phyloP scores from a whole-genome alignment of 2,329 filamentous ascomycete species.

The Cryphonectria carpinicola region DNA sequence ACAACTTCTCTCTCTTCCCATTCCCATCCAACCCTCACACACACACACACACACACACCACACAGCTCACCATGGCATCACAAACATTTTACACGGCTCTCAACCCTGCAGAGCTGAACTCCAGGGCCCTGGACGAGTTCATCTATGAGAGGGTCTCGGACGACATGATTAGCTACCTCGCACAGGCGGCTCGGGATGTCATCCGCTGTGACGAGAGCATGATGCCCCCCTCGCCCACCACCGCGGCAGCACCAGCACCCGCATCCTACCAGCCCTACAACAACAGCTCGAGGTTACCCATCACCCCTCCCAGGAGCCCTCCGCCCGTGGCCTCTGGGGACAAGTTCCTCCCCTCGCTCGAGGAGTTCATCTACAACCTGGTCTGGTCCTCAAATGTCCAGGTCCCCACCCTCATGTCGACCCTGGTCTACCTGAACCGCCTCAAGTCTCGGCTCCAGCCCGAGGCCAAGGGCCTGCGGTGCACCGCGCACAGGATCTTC shows the following conservation, averaged over 20 bases:
- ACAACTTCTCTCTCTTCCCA: conserved; percentile 23
- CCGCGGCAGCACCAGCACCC: conserved; percentile 30
- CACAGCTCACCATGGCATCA: conserved; percentile 48
- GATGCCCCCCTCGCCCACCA: conserved; percentile 50
- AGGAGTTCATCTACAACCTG: conserved; percentile 89
- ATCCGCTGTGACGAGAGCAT: conserved; percentile 75
- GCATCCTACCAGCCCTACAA: conserved; percentile 27
- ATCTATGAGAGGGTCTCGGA: conserved; percentile 75
- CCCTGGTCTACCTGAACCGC: conserved; percentile 87
- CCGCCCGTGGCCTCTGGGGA: conserved; percentile 52
- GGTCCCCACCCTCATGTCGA: conserved; percentile 96
- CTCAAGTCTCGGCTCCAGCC: conserved; percentile 85
- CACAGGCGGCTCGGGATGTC: conserved; percentile 73
- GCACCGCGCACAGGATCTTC: conserved; percentile 97
- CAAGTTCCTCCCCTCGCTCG: conserved; percentile 73
- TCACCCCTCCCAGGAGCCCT: conserved; percentile 56
- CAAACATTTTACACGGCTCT: conserved; percentile 42
- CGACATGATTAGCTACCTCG: conserved; percentile 79
- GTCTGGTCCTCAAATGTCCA: conserved; percentile 94
- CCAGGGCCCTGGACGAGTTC: conserved; percentile 77
- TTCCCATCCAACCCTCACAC: conserved; percentile 15
- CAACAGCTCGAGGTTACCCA: conserved; percentile 43
- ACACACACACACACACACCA: conserved; percentile 32
- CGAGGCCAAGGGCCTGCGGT: conserved; percentile 93
- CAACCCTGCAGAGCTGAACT: conserved; percentile 64